Conservation (phyloP, 768 basidiomycete genomes). For the Calocybe gangraenosa region DNA sequence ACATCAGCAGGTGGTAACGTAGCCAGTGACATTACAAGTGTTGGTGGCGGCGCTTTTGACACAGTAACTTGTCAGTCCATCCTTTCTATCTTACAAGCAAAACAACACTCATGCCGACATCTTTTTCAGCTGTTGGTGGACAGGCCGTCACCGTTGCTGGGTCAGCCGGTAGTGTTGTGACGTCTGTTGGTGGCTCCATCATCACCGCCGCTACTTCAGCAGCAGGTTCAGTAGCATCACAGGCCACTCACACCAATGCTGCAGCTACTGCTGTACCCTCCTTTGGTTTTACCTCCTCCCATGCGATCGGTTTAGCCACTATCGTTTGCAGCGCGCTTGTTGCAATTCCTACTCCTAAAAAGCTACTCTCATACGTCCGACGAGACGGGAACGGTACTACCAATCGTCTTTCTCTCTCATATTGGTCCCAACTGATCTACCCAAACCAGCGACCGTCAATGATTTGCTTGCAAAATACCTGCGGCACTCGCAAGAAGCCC, state of each 20-base stretch:
- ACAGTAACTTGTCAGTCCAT: slow-evolving; percentile 38
- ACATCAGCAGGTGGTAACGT: slow-evolving; percentile 21
- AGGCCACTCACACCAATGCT: slow-evolving; percentile 19
- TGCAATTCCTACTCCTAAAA: slow-evolving; percentile 33
- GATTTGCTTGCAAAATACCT: too few species aligned
- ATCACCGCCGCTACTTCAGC: slow-evolving; percentile 46
- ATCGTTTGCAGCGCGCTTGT: slow-evolving; percentile 35
- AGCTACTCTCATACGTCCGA: background rate
- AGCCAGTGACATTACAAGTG: slow-evolving; percentile 26
- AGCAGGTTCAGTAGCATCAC: slow-evolving; percentile 22
- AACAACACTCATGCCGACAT: background rate
- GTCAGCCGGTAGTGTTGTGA: slow-evolving; percentile 48
- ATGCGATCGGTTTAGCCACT: slow-evolving; percentile 29
- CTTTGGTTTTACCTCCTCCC: slow-evolving; percentile 23
- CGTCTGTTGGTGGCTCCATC: slow-evolving; percentile 53
- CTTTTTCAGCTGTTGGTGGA: slow-evolving; percentile 48
- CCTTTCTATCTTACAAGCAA: background rate
- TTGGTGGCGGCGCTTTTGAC: slow-evolving; percentile 28
- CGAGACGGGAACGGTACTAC: too few species aligned
- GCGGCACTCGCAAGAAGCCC: too few species aligned
- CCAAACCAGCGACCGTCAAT: too few species aligned
- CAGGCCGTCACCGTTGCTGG: slow-evolving; percentile 47
- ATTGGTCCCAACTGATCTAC: too few species aligned
- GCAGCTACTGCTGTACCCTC: slow-evolving; percentile 23
- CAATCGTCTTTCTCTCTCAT: background rate